phyloP scores from a whole-genome alignment of 768 basidiomycete genomes.

The Lactifluus subvellereus region DNA sequence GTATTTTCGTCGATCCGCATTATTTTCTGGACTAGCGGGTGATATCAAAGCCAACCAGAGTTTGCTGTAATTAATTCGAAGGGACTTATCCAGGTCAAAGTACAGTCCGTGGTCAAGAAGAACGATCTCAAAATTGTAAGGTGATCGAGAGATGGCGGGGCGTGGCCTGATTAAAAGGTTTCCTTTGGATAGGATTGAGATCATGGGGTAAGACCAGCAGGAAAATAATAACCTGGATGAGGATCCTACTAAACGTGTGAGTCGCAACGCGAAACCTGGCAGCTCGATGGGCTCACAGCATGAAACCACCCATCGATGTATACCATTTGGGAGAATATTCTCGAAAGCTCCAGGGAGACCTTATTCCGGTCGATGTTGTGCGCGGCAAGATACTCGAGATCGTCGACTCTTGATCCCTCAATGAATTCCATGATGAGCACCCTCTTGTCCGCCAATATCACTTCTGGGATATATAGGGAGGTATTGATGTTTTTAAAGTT shows the following conservation, averaged over 20 bases:
- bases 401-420: constrained; percentile 82
- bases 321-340: constrained; percentile 94
- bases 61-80: constrained; percentile 80
- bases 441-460: constrained; percentile 74
- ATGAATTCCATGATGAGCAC: constrained; percentile 96
- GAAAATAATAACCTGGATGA: constrained; percentile 56
- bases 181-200: constrained; percentile 38
- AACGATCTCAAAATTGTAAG: constrained; percentile 94
- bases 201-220: constrained; percentile 1
- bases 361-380: constrained; percentile 88
- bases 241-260: constrained; percentile 55
- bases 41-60: constrained; percentile 89
- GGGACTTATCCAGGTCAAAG: constrained; percentile 76
- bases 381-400: constrained; percentile 73
- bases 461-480: constrained; percentile 83
- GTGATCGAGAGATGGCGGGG: constrained; percentile 54
- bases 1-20: constrained; percentile 72
- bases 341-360: constrained; percentile 82
- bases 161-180: constrained; percentile 88
- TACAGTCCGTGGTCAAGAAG: constrained; percentile 92
- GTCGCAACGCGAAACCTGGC: background rate
- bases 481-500: constrained; percentile 70
- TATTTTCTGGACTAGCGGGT: constrained; percentile 56
- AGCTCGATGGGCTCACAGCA: constrained; percentile 46
- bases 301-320: constrained; percentile 91